Percentiles rank a stretch among this genome's conserved stretches.
Evolutionary conservation across 805 yeast species (phyloP).

Genomic region (Suhomyces vadensis): DNA sequence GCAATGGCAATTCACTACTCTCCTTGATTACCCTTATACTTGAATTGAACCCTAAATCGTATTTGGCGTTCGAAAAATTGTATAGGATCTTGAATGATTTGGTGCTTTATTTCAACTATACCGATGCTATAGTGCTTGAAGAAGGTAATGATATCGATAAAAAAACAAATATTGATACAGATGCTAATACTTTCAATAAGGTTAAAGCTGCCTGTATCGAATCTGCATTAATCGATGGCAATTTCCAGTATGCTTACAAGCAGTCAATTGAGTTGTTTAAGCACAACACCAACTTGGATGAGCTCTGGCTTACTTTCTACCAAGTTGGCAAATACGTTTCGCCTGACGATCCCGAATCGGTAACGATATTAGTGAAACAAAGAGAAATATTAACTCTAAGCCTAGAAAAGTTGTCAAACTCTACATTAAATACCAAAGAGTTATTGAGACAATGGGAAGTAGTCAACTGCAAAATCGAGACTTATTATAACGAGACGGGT

Average conservation of each 20-base stretch:
- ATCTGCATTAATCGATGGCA: slow-evolving; percentile 60
- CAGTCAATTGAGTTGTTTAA: slow-evolving; percentile 42
- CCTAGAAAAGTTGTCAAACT: slow-evolving; percentile 35
- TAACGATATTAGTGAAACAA: slow-evolving; percentile 46
- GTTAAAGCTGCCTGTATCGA: slow-evolving; percentile 59
- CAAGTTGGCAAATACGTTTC: slow-evolving; percentile 63
- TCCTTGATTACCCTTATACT: slow-evolving; percentile 44
- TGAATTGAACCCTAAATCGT: slow-evolving; percentile 56
- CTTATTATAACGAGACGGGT: slow-evolving; percentile 13
- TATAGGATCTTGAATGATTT: slow-evolving; percentile 43
- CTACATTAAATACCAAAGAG: slow-evolving; percentile 49
- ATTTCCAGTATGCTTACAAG: slow-evolving; percentile 59
- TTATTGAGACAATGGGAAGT: slow-evolving; percentile 66
- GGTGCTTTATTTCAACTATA: slow-evolving; percentile 35
- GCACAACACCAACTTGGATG: slow-evolving; percentile 21
- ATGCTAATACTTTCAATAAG: slow-evolving; percentile 22
- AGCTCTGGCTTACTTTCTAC: slow-evolving; percentile 69
- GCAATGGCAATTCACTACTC: slow-evolving; percentile 25
- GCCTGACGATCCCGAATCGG: slow-evolving; percentile 19
- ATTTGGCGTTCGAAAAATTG: slow-evolving; percentile 44
- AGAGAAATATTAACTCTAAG: slow-evolving; percentile 54
- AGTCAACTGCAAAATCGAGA: slow-evolving; percentile 39
- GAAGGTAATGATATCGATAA: not conserved
- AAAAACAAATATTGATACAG: slow-evolving; percentile 6
- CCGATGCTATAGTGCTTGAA: slow-evolving; percentile 11